Conservation (phyloP, 495 filamentous ascomycete species). For the Saxophila tyrrhenica region DNA sequence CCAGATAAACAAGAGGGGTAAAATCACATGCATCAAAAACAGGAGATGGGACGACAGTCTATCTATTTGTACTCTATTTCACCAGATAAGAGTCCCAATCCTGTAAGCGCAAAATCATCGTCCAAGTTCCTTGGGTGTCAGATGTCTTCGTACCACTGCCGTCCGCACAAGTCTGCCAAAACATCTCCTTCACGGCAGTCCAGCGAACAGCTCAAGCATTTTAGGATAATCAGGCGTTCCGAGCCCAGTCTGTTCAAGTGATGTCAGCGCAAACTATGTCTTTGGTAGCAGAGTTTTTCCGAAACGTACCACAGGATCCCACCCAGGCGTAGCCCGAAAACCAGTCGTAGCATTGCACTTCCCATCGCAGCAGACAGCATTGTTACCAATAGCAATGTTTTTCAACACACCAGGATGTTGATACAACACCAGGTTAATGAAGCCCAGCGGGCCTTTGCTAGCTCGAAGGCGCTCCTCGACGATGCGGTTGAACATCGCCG, state of each 20-base stretch:
- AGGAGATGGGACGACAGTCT: too few relatives aligned
- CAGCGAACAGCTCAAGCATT: conserved; percentile 4
- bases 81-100: too few relatives aligned
- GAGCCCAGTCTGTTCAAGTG: too few relatives aligned
- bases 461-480: conserved; percentile 1
- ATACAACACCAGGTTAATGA: conserved; percentile 11
- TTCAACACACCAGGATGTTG: conserved; percentile 8
- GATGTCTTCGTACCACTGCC: too few relatives aligned
- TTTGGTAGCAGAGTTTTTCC: too few relatives aligned
- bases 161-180: background rate
- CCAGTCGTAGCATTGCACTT: conserved; percentile 4
- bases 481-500: conserved; percentile 9
- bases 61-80: too few relatives aligned
- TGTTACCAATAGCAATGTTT: conserved; percentile 6
- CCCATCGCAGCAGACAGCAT: conserved; percentile 1
- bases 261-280: too few relatives aligned
- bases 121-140: too few relatives aligned
- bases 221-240: conserved; percentile 21
- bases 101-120: too few relatives aligned
- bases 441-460: conserved; percentile 6
- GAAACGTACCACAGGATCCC: conserved; percentile 14
- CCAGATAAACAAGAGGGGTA: too few relatives aligned
- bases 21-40: too few relatives aligned
- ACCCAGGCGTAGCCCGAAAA: conserved; percentile 1
- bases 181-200: background rate